phyloP scores from a whole-genome alignment of 2,329 filamentous ascomycete genomes.

The Fusarium drepaniforme region DNA sequence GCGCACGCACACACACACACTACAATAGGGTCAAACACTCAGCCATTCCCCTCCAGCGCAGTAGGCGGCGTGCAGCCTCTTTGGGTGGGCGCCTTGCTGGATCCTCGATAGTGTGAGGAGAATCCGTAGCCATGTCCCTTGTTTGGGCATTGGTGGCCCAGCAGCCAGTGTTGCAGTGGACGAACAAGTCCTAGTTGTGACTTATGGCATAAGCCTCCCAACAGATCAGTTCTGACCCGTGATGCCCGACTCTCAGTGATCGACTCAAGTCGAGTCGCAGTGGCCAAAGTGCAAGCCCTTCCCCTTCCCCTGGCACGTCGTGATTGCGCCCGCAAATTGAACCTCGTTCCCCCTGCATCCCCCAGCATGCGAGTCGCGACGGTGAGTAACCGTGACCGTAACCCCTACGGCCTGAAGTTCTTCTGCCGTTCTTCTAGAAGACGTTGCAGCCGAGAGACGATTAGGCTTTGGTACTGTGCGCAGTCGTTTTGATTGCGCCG shows the following conservation, averaged over 20 bases:
- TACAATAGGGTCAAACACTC: background rate
- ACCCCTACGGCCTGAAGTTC: slow-evolving; percentile 19
- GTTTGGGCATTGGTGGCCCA: slow-evolving; percentile 11
- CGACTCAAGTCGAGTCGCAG: background rate
- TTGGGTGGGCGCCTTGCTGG: slow-evolving; percentile 24
- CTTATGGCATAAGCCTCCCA: slow-evolving; percentile 10
- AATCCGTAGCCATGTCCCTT: slow-evolving; percentile 4
- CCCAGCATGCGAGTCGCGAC: slow-evolving; percentile 1
- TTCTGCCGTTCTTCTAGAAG: slow-evolving; percentile 51
- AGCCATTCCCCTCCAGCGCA: background rate
- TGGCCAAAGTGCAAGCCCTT: slow-evolving; percentile 23
- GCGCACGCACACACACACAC: background rate
- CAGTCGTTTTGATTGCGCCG: slow-evolving; percentile 11
- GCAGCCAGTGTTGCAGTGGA: slow-evolving; percentile 9
- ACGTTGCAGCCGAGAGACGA: slow-evolving; percentile 27
- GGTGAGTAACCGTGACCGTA: background rate
- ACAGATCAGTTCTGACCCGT: background rate
- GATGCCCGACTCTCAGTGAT: slow-evolving; percentile 16
- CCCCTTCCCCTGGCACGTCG: slow-evolving; percentile 16
- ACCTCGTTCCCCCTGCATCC: slow-evolving; percentile 32
- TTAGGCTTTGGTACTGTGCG: slow-evolving; percentile 18
- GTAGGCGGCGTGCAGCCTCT: slow-evolving; percentile 20
- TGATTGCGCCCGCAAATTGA: slow-evolving; percentile 40
- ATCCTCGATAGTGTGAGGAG: slow-evolving; percentile 27
- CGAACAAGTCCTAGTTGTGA: slow-evolving; percentile 24